Evolutionary conservation across 2,329 filamentous ascomycete species (phyloP).

Genomic region (Amauroascus niger): DNA sequence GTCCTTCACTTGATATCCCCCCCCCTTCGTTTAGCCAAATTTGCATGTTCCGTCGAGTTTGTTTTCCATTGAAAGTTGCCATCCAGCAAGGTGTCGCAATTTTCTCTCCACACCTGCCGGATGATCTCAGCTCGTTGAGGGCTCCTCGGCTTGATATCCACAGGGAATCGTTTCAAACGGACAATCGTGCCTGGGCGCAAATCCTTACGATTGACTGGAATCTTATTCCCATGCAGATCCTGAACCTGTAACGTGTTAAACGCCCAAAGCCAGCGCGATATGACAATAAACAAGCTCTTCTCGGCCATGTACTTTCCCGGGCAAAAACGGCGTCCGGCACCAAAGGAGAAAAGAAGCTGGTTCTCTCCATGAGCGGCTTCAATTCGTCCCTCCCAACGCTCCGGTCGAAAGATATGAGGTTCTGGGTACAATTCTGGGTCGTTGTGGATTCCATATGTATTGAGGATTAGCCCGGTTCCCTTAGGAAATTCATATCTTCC

Average conservation of each 20-base stretch:
- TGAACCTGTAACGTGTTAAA: slow-evolving; percentile 18
- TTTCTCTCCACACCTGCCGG: slow-evolving; percentile 1
- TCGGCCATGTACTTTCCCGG: slow-evolving; percentile 43
- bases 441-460: slow-evolving; percentile 43
- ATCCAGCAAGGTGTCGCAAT: slow-evolving; percentile 6
- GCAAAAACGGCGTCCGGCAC: slow-evolving; percentile 21
- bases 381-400: slow-evolving; percentile 22
- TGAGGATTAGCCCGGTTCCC: slow-evolving; percentile 32
- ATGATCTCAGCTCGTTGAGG: neutral
- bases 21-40: neutral
- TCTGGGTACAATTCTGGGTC: slow-evolving; percentile 36
- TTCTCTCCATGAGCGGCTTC: slow-evolving; percentile 27
- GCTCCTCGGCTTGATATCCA: neutral
- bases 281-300: slow-evolving; percentile 40
- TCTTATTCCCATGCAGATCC: neutral
- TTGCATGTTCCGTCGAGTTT: neutral
- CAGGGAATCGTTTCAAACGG: slow-evolving; percentile 1
- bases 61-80: slow-evolving; percentile 6
- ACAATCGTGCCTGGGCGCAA: neutral
- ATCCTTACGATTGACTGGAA: slow-evolving; percentile 1
- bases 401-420: slow-evolving; percentile 28
- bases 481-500: neutral
- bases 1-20: neutral
- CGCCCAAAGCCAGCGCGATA: slow-evolving; percentile 47
- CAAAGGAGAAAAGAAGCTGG: slow-evolving; percentile 37